phyloP scores from a whole-genome alignment of 805 yeast species.

The Zygosaccharomyces gambellarensis region DNA sequence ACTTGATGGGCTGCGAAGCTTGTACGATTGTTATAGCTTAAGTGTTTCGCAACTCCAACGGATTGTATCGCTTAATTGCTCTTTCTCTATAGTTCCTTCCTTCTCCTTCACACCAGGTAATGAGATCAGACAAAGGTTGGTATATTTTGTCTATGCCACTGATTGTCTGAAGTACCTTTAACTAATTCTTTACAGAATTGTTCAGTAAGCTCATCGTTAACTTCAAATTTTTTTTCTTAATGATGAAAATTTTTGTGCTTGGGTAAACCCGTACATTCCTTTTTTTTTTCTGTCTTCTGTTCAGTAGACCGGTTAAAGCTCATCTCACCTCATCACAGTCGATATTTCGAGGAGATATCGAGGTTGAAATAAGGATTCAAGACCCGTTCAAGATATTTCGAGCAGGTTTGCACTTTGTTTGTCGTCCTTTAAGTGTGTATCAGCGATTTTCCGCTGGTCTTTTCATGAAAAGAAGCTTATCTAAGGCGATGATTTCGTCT shows the following conservation, averaged over 20 bases:
- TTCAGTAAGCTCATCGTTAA: constrained; percentile 4
- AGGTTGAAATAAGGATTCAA: not conserved
- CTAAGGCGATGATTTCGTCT: constrained; percentile 6
- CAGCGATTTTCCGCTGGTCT: not conserved
- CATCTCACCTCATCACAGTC: not conserved
- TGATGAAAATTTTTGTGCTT: constrained; percentile 11
- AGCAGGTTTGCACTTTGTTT: not conserved
- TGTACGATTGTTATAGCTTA: not conserved
- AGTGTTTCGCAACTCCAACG: constrained; percentile 4
- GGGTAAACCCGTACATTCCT: constrained; percentile 14
- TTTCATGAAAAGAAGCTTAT: constrained; percentile 5
- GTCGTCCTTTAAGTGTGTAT: not conserved
- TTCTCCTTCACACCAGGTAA: constrained; percentile 12
- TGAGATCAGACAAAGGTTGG: constrained; percentile 24
- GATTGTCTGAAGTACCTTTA: not conserved
- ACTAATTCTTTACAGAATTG: not conserved
- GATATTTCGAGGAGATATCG: no score
- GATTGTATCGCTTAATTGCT: no score
- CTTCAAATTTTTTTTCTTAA: constrained; percentile 6
- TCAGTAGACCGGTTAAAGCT: constrained; percentile 1
- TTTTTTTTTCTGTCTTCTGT: not conserved
- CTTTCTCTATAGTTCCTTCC: constrained; percentile 26
- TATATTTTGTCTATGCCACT: constrained; percentile 40
- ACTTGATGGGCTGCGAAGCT: not conserved
- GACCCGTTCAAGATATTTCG: not conserved